Percentiles rank a stretch among this genome's conserved stretches.
These are phyloP conservation scores for Xylaria sp. DNA, from an alignment of 2,329 filamentous ascomycete species.

Conservation along the genomic window DNA sequence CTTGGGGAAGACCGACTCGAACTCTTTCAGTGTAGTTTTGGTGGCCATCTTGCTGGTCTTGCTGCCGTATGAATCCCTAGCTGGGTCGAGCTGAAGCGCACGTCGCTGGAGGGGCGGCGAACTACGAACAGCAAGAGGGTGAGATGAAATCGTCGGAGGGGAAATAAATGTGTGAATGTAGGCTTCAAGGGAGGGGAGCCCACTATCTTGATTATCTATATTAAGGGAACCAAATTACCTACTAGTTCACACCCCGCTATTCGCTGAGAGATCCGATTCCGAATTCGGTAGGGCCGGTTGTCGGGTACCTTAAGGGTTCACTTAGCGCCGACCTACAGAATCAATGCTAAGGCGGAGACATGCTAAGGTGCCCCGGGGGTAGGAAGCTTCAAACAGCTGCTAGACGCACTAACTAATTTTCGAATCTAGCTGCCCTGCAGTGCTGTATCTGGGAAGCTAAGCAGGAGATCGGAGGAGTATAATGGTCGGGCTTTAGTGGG, in stretches of 20 bases:
- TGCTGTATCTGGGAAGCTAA: background rate
- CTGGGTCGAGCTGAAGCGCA: background rate
- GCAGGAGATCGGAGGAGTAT: conserved; percentile 7
- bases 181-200: conserved; percentile 21
- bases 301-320: conserved; percentile 14
- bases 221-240: background rate
- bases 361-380: background rate
- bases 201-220: conserved; percentile 8
- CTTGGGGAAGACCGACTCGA: conserved; percentile 89
- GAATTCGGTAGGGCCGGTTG: conserved; percentile 34
- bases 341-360: background rate
- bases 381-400: background rate
- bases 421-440: background rate
- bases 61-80: too few species aligned
- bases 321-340: background rate
- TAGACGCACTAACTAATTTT: background rate
- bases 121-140: background rate
- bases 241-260: background rate
- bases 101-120: conserved; percentile 3
- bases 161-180: conserved; percentile 22
- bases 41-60: conserved; percentile 64
- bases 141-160: conserved; percentile 29
- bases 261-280: conserved; percentile 32
- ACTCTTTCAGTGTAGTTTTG: conserved; percentile 83
- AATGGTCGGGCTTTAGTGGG: conserved; percentile 1